A percentile compares a stretch with the other conserved stretches of the same genome.
Evolutionary conservation across 225 moss, liverwort and hornwort species (phyloP).

Genomic region (Straminergon stramineum): DNA sequence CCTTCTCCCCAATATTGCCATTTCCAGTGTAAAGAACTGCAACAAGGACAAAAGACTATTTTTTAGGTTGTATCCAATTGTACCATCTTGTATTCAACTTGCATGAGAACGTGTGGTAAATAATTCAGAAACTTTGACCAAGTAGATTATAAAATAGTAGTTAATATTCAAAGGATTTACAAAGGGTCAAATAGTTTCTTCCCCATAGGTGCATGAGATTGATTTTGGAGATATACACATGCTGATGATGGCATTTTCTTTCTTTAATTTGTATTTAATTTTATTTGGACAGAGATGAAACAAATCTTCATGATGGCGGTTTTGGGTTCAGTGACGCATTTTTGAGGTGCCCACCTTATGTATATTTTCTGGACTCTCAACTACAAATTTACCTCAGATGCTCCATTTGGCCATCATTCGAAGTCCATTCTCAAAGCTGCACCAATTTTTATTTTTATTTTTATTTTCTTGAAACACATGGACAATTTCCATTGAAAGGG

Average conservation of each 20-base stretch:
- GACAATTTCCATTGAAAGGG: too few species aligned
- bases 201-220: background rate
- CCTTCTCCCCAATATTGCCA: fast-evolving
- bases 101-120: background rate
- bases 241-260: background rate
- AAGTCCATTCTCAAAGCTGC: background rate
- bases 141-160: background rate
- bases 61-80: background rate
- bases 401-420: background rate
- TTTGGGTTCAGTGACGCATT: background rate
- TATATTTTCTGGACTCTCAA: background rate
- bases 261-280: too few species aligned
- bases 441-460: too few species aligned
- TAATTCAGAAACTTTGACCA: background rate
- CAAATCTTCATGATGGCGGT: background rate
- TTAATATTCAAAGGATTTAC: background rate
- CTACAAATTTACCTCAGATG: background rate
- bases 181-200: background rate
- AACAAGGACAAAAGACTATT: fast-evolving
- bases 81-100: background rate
- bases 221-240: too few species aligned
- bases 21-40: background rate
- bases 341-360: background rate
- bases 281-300: too few species aligned
- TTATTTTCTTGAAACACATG: too few species aligned